Percentiles rank a stretch among this genome's conserved stretches.
These are phyloP conservation scores for Globisporangium megalacanthum DNA, from an alignment of 352 stramenopile genomes.

Conservation along the genomic window DNA sequence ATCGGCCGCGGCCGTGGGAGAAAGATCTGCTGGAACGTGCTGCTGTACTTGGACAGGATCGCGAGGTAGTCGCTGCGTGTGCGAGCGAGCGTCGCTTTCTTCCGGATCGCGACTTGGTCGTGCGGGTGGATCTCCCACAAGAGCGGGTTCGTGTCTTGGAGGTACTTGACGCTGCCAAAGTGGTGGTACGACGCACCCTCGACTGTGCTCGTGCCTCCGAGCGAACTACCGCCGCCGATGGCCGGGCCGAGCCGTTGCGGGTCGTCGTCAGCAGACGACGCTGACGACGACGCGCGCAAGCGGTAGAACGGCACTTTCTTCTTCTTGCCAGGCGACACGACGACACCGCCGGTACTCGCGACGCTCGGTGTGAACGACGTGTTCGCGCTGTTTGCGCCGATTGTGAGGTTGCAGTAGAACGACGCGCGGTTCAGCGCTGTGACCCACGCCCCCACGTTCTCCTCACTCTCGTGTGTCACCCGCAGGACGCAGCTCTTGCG, in stretches of 20 bases:
- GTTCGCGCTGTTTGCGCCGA: conserved; percentile 22
- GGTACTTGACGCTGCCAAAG: conserved; percentile 69
- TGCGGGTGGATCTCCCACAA: conserved; percentile 83
- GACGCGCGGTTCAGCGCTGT: conserved; percentile 64
- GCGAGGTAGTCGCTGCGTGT: conserved; percentile 55
- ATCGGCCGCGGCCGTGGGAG: conserved; percentile 62
- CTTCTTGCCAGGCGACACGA: conserved; percentile 25
- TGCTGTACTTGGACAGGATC: conserved; percentile 56
- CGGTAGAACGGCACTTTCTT: conserved; percentile 48
- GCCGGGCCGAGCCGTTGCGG: conserved; percentile 4
- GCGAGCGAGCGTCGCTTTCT: conserved; percentile 47
- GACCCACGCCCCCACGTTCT: conserved; percentile 44
- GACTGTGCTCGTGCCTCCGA: conserved; percentile 13
- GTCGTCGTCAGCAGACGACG: conserved; percentile 33
- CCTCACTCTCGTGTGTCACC: conserved; percentile 52
- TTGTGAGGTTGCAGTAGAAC: conserved; percentile 59
- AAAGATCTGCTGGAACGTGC: conserved; percentile 68
- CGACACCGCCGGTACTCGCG: conserved; percentile 3
- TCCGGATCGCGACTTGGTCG: conserved; percentile 67
- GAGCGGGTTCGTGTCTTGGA: conserved; percentile 72
- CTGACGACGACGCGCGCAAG: conserved; percentile 41
- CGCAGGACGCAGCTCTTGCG: conserved; percentile 63
- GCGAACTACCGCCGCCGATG: conserved; percentile 4
- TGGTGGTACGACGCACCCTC: conserved; percentile 47
- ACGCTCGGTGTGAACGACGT: conserved; percentile 23